Evolutionary conservation across 768 basidiomycete genomes (phyloP), one percentile per base, ranked within the genome.

Genomic region (Leucocoprinus leucothites): DNA sequence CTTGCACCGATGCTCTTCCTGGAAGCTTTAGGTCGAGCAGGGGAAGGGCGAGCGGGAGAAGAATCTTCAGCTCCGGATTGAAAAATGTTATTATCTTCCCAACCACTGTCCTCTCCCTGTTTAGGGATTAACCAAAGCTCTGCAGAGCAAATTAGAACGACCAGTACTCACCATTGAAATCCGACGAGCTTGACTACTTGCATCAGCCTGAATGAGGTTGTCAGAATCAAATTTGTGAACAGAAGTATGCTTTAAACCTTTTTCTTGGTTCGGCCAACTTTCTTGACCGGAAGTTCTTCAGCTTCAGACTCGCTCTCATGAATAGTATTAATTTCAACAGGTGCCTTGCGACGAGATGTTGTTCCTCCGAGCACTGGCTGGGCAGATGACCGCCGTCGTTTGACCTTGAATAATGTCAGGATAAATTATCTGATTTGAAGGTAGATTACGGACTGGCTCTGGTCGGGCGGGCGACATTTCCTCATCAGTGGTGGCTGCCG

Each of bases 11-110:
- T 56, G 64, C 73, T 77, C 58, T 79, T 72, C 56, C 76, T 64
- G 43, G 74, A 63, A 61, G 68, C 59, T 69, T 77, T 76, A 51
- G 74, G 61, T 60, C 75, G 70, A 56, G 71, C 57, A 43, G 85
- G 86, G 4, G 85, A 80, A 34, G 86, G 83, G 16, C 85, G 85
- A 9, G 66, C 69, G 31, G 91, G 90, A 13, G 89, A 91, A 6
- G 89, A 89, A n/a, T 87, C 88, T 62, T 93, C 91, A 3, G 87
- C 86, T n/a, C 89, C 91, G 8, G 89, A 91, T 64, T 94, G 91
- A 67, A 94, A 94, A 25, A 91, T 82, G 59, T 94, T 93, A 64
- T 91, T 91, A 60, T 92, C 91, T 64, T 93, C 91, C 90, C 91
- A 93, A 31, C 89, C 89, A 61, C 89, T 91, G 51, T 90, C 89